Percentiles rank a stretch among this genome's conserved stretches.
phyloP scores from a whole-genome alignment of 441 rosid species.

The Breynia disticha region DNA sequence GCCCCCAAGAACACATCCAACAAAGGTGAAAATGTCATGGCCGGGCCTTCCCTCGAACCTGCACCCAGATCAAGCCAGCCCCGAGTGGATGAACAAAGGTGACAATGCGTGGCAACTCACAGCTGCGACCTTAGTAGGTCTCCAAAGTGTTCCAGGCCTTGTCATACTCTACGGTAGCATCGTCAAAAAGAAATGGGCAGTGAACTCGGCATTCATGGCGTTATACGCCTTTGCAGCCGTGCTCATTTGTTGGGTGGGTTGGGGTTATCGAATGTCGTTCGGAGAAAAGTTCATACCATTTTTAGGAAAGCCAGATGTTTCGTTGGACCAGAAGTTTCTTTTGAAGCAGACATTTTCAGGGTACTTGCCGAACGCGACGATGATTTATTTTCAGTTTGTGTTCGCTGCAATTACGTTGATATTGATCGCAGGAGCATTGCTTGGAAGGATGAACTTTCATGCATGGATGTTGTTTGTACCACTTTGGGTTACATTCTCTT shows the following conservation, averaged over 20 bases:
- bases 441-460: slow-evolving; percentile 40
- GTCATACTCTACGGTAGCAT: slow-evolving; percentile 37
- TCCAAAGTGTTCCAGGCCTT: slow-evolving; percentile 44
- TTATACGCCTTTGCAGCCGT: slow-evolving; percentile 44
- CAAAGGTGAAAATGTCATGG: too few species aligned
- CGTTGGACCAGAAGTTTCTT: slow-evolving; percentile 20
- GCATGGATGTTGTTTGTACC: slow-evolving; percentile 56
- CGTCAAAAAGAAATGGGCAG: slow-evolving; percentile 51
- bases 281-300: slow-evolving; percentile 15
- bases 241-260: slow-evolving; percentile 36
- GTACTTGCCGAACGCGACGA: slow-evolving; percentile 32
- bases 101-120: slow-evolving; percentile 53
- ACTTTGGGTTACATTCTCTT: slow-evolving; percentile 38
- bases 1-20: too few species aligned
- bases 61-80: slow-evolving; percentile 19
- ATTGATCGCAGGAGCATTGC: slow-evolving; percentile 36
- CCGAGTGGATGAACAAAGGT: slow-evolving; percentile 38
- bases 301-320: slow-evolving; percentile 20
- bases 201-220: slow-evolving; percentile 49
- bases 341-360: slow-evolving; percentile 15
- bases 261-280: slow-evolving; percentile 42
- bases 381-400: slow-evolving; percentile 39
- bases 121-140: slow-evolving; percentile 41
- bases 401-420: slow-evolving; percentile 43
- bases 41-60: slow-evolving; percentile 18